Base-by-base conservation (phyloP, 805 yeast species). In the Ogataea dorogensis region DNA sequence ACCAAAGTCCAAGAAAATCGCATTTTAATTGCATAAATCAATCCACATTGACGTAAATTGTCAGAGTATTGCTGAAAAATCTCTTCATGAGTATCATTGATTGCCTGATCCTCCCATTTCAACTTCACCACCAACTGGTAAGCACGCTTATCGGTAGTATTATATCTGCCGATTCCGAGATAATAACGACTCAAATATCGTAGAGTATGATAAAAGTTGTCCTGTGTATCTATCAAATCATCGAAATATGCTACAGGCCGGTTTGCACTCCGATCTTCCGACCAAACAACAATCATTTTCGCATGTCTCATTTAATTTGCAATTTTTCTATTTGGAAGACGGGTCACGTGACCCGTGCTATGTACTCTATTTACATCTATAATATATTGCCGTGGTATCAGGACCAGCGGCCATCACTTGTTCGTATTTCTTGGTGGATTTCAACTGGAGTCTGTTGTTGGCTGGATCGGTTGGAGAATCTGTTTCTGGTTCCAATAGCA, bases 361-460 rank as follows among this genome's bases (percentile, higher is more conserved):
- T 15, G n/a, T n/a, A n/a, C n/a, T 29, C 33, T 30, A 30, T 21
- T 23, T 31, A 24, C 28, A 30, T 23, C 61, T 67, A 64, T 83
- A 85, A 60, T 61, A 84, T 19, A 85, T 67, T 25, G 82, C 89
- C 21, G 84, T 72, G 24, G 76, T 64, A 31, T 68, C 68, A 8
- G 65, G 73, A 7, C 89, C 88, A 4, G 89, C 82, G 25, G 69
- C 71, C 6, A 81, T 53, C 4, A 66, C 75, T 58, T 83, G 89
- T 34, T 73, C 71, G 7, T 67, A 65, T 4, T 50, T 54, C 12
- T 50, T 47, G 21, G 44, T 46, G 15, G 47, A 31, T n/a, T 54
- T 36, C 34, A 83, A 59, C 32, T 63, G 70, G 28, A 82, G 62
- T 43, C 83, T 61, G 48, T 69, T 65, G 29, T 65, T 65, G 4